phyloP scores from a whole-genome alignment of 495 filamentous ascomycete genomes.

The Lasiosphaeriaceae sp. region DNA sequence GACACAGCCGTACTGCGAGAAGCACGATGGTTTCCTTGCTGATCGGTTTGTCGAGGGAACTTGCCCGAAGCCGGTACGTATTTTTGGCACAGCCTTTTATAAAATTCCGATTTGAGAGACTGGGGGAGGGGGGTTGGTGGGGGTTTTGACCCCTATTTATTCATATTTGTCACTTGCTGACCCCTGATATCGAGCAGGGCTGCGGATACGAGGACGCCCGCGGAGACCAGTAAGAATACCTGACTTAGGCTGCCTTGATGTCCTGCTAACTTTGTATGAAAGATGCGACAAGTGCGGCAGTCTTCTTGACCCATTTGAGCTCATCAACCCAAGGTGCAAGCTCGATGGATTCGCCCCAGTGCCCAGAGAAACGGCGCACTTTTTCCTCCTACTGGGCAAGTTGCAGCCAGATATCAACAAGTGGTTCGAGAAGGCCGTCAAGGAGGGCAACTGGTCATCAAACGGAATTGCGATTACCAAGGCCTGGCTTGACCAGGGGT shows the following conservation, averaged over 20 bases:
- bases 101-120: too few relatives aligned
- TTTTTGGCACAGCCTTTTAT: not conserved
- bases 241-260: not conserved
- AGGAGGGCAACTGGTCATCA: conserved; percentile 58
- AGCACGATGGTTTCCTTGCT: conserved; percentile 79
- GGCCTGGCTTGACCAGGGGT: conserved; percentile 75
- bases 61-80: conserved; percentile 63
- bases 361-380: conserved; percentile 56
- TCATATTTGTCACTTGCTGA: conserved; percentile 43
- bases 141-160: conserved; percentile 24
- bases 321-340: conserved; percentile 65
- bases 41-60: conserved; percentile 92
- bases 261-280: conserved; percentile 8
- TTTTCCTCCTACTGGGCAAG: conserved; percentile 76
- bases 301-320: conserved; percentile 70
- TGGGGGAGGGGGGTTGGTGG: too few relatives aligned
- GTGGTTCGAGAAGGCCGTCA: conserved; percentile 55
- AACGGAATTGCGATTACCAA: conserved; percentile 72
- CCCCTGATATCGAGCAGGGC: not conserved
- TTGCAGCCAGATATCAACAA: conserved; percentile 67
- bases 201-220: conserved; percentile 5
- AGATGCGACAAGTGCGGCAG: conserved; percentile 80
- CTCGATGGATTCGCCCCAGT: conserved; percentile 75
- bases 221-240: conserved; percentile 2
- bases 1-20: conserved; percentile 80